Base-by-base conservation (phyloP, 2,329 filamentous ascomycete genomes). In the Fusarium decemcellulare region DNA sequence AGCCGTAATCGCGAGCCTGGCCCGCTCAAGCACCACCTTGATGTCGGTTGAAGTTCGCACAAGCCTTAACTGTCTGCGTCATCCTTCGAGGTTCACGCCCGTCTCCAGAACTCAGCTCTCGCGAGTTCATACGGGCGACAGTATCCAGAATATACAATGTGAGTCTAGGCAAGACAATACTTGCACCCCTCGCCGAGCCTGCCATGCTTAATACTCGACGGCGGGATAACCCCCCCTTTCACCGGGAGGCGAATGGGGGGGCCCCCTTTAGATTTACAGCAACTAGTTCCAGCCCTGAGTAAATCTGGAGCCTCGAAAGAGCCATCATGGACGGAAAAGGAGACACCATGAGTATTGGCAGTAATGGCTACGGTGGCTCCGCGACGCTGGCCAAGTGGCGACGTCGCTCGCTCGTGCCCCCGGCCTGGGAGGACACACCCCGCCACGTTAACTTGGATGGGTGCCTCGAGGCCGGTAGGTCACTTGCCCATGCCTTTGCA, bases 401-500 rank as follows among this genome's bases (percentile, higher is more conserved):
- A 57, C 70, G 61, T 32, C 80, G 79, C 58, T 87, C 87, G 59
- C 84, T 88, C 59, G 79, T 88, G 48, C 87, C 87, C n/a, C 74
- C 81, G 50, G 78, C 79, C 32, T 88, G 83, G 85, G 84, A 85
- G 65, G 82, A 85, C 70, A 80, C 83, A 54, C 86, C 93, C 72
- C 91, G 92, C 67, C 79, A 87, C 63, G 83, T 95, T 69, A 83
- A 83, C 67, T 86, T 91, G 75, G 82, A 86, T 61, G 92, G 95
- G 81, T 92, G 89, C 82, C 90, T 90, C 76, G 87, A 90, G 77
- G 93, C 92, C 34, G 92, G 90, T 29, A 82, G 87, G 37, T 90
- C 91, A 74, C 87, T 97, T 71, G 91, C 93, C 48, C 89, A 93
- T 77, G 91, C 93, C 68, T 96, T 97, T 82, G 90, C 88, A 61